Base-by-base conservation (phyloP, 192 early-diverging fungal genomes). In the Pilobolus umbonatus region DNA sequence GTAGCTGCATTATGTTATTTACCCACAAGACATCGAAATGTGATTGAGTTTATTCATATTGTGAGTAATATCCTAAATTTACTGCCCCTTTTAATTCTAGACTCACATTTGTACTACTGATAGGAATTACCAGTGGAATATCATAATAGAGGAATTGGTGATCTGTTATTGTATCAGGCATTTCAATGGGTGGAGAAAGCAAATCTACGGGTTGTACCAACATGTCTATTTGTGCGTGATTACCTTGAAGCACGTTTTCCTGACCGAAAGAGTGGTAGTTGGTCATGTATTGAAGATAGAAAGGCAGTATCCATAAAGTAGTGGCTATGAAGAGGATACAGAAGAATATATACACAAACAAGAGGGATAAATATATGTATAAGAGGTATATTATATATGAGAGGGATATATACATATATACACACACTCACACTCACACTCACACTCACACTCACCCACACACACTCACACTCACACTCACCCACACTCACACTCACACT, bases 111-210 rank as follows among this genome's bases (percentile, higher is more conserved):
- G 36, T 53, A 0, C 1, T 31, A 30, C 15, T 35, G 5, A 52
- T 65, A 65, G 64, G 64, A 65, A 65, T 59, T 65, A 34, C 64
- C 64, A 17, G n/a, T 52, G 7, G 28, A 26, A 15, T 65, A 65
- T 58, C 22, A 56, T 10, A 49, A 65, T 36, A 32, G 42, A 45
- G 64, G 64, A 4, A 32, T 65, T 30, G 64, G 64, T 36, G 64
- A 65, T 22, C 28, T 34, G 36, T 51, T 65, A 39, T 25, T 57
- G 24, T n/a, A 45, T 11, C 21, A 52, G 11, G 64, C 64, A 44
- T 65, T 65, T 51, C 47, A 44, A 51, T 65, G 64, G 64, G 48
- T 59, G 26, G 26, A 65, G 29, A 26, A 50, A 14, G 39, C 48
- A 21, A 57, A 58, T 3, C n/a, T 57, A 36, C 36, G 43, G 38